Conservation (phyloP, 2,329 filamentous ascomycete species). For the Drechslera avenae region DNA sequence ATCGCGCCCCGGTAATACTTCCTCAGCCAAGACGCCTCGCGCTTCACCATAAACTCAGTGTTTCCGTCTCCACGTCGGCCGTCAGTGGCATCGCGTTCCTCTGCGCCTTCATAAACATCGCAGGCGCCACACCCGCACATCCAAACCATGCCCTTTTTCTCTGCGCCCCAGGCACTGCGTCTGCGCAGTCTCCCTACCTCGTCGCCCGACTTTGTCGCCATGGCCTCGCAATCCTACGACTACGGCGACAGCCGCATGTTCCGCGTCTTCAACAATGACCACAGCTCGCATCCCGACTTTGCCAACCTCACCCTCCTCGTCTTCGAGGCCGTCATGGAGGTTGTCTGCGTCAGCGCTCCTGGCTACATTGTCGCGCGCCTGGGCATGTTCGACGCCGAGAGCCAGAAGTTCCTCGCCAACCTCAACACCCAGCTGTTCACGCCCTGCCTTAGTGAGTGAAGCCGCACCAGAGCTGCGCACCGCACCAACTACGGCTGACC, state of each 20-base stretch:
- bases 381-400: conserved; percentile 92
- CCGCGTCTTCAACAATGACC: conserved; percentile 43
- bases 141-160: conserved; percentile 39
- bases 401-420: conserved; percentile 96
- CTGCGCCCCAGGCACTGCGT: conserved; percentile 44
- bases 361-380: conserved; percentile 89
- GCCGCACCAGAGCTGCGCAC: background rate
- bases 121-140: background rate
- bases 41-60: conserved; percentile 25
- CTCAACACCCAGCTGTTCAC: conserved; percentile 97
- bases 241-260: conserved; percentile 36
- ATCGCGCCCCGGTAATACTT: conserved; percentile 11
- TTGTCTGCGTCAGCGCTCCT: conserved; percentile 91
- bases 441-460: conserved; percentile 79
- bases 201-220: conserved; percentile 38
- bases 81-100: conserved; percentile 3
- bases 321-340: conserved; percentile 92
- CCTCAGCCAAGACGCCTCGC: conserved; percentile 19
- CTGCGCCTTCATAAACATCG: conserved; percentile 12
- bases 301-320: conserved; percentile 77
- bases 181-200: conserved; percentile 34
- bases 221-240: conserved; percentile 42
- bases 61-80: conserved; percentile 11
- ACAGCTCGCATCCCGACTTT: conserved; percentile 65
- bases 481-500: conserved; percentile 13